phyloP scores from a whole-genome alignment of 371 early-diverging fungal genomes.

The Mucor mucedo region DNA sequence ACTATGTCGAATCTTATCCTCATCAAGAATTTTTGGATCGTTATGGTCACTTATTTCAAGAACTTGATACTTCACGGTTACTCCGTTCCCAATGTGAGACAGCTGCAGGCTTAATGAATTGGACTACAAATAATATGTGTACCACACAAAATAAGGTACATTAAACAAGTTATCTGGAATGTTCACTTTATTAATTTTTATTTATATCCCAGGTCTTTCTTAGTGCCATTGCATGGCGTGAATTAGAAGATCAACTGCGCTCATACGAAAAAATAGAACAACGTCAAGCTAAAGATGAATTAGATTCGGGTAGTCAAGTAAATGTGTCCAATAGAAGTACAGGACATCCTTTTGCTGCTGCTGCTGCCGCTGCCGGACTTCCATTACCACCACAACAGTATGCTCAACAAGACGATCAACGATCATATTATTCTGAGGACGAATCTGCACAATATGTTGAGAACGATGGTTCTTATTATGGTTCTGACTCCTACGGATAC shows the following conservation, averaged over 20 bases:
- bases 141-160: slow-evolving; percentile 68
- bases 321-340: slow-evolving; percentile 9
- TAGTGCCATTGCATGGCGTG: slow-evolving; percentile 73
- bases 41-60: slow-evolving; percentile 57
- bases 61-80: slow-evolving; percentile 46
- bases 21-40: slow-evolving; percentile 75
- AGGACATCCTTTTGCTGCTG: slow-evolving; percentile 30
- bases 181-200: not conserved
- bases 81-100: slow-evolving; percentile 63
- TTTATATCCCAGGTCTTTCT: slow-evolving; percentile 63
- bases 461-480: slow-evolving; percentile 30
- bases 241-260: slow-evolving; percentile 69
- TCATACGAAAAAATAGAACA: slow-evolving; percentile 52
- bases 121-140: slow-evolving; percentile 68
- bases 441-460: slow-evolving; percentile 45
- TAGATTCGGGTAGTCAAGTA: not conserved
- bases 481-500: slow-evolving; percentile 35
- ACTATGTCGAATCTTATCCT: slow-evolving; percentile 62
- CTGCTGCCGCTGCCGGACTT: slow-evolving; percentile 41
- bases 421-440: slow-evolving; percentile 74
- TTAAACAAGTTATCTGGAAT: not conserved
- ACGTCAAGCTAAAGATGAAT: slow-evolving; percentile 37
- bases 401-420: slow-evolving; percentile 60
- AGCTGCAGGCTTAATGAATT: slow-evolving; percentile 64
- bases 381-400: slow-evolving; percentile 36